phyloP scores from a whole-genome alignment of 306 rosid species.

The Cucurbita pepo region DNA sequence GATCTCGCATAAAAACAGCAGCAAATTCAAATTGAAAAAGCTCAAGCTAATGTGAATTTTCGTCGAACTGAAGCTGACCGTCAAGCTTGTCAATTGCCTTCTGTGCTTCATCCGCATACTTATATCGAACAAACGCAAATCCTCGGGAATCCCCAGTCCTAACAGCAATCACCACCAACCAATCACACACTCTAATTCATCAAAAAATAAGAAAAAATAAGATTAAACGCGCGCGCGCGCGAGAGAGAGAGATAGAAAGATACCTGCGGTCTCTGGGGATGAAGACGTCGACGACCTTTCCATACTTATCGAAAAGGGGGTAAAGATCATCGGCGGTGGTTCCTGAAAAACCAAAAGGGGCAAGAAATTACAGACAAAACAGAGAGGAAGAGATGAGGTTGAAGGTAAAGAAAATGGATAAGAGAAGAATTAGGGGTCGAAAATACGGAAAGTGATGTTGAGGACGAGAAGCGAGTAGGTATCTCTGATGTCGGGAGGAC shows the following conservation, averaged over 20 bases:
- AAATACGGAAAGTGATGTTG: constrained; percentile 58
- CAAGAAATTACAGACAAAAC: not conserved
- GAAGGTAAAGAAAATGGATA: not conserved
- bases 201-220: not conserved
- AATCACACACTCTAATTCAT: not conserved
- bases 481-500: constrained; percentile 74
- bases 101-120: constrained; percentile 61
- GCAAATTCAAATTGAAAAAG: not conserved
- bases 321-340: constrained; percentile 64
- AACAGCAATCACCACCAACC: not conserved
- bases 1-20: not conserved
- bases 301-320: constrained; percentile 63
- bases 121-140: constrained; percentile 60
- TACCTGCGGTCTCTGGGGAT: constrained; percentile 65
- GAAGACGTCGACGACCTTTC: constrained; percentile 65
- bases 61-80: constrained; percentile 15
- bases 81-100: constrained; percentile 62
- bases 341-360: constrained; percentile 12
- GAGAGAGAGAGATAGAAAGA: not conserved
- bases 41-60: not conserved
- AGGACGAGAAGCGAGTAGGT: constrained; percentile 70
- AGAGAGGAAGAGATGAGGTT: not conserved
- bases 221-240: not conserved
- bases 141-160: constrained; percentile 64
- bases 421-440: not conserved